Evolutionary conservation across 257 asterid genomes (phyloP).

Genomic region (Gentiana dahurica): DNA sequence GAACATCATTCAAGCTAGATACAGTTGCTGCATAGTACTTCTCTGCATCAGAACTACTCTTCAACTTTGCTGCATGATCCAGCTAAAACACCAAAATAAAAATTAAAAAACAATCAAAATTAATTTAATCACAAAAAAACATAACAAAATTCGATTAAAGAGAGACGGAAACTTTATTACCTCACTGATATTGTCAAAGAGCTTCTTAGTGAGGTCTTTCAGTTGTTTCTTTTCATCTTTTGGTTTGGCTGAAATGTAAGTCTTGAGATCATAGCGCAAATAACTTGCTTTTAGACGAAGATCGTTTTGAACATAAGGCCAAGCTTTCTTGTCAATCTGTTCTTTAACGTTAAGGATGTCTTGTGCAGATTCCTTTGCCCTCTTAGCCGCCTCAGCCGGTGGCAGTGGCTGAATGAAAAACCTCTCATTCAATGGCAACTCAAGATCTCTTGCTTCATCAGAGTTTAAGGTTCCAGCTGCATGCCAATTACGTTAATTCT

Average conservation of each 20-base stretch:
- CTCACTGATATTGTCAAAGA: conserved; percentile 44
- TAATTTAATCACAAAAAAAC: no score
- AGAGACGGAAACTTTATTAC: conserved; percentile 18
- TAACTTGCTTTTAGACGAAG: conserved; percentile 60
- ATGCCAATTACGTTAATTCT: conserved; percentile 8
- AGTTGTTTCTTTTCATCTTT: no score
- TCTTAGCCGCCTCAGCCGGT: conserved; percentile 1
- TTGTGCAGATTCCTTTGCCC: conserved; percentile 81
- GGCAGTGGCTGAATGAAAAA: no score
- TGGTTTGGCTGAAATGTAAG: conserved; percentile 6
- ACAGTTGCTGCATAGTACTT: conserved; percentile 56
- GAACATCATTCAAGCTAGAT: conserved; percentile 55
- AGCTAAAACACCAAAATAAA: conserved; percentile 27
- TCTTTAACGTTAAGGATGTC: conserved; percentile 64
- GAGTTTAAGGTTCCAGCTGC: no score
- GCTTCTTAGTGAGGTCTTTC: conserved; percentile 24
- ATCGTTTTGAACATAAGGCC: conserved; percentile 18
- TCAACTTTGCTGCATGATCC: conserved; percentile 53
- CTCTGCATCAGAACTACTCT: no score
- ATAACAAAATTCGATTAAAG: no score
- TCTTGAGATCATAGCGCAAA: conserved; percentile 85
- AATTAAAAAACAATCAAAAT: not conserved
- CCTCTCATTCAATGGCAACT: no score
- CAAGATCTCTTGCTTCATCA: no score
- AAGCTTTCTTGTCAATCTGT: conserved; percentile 2